A percentile compares a stretch with the other conserved stretches of the same genome.
These are phyloP conservation scores for Didymella glomerata DNA, from an alignment of 2,329 filamentous ascomycete species.

Conservation along the genomic window DNA sequence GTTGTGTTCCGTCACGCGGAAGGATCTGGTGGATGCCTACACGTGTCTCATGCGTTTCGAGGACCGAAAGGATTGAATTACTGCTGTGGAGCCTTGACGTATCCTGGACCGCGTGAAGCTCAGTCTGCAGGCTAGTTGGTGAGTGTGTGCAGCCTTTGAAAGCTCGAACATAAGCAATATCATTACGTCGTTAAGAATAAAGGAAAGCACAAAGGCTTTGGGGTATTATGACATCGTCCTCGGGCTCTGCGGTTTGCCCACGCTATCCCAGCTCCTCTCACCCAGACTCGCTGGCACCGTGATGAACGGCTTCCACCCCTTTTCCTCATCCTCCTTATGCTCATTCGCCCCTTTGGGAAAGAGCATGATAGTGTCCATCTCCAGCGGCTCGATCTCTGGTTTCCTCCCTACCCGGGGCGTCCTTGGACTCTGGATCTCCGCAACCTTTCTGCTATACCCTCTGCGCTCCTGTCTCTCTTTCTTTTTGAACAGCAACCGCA, in stretches of 20 bases:
- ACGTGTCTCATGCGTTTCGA: too few relatives aligned
- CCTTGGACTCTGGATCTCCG: constrained; percentile 27
- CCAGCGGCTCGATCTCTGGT: constrained; percentile 27
- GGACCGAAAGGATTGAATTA: too few relatives aligned
- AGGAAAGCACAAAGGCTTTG: not conserved
- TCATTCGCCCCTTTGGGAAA: constrained; percentile 18
- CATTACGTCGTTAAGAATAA: not conserved
- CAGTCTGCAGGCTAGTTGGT: too few relatives aligned
- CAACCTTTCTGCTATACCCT: constrained; percentile 17
- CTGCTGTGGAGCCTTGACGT: too few relatives aligned
- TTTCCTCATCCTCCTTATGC: constrained; percentile 22
- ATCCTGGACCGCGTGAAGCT: too few relatives aligned
- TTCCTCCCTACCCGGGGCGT: constrained; percentile 16
- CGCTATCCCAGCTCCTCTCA: constrained; percentile 34
- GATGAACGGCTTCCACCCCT: constrained; percentile 46
- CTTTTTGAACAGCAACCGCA: constrained; percentile 53
- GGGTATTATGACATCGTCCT: constrained; percentile 10
- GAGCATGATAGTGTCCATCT: constrained; percentile 35
- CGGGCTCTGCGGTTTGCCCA: constrained; percentile 24
- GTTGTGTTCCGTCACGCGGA: too few relatives aligned
- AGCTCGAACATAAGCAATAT: not conserved
- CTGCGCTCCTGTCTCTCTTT: constrained; percentile 26
- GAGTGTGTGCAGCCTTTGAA: not conserved
- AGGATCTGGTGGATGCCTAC: too few relatives aligned
- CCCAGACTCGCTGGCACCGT: constrained; percentile 46